Evolutionary conservation across 164 flowering plant species (phyloP).

Genomic region (Annona squamosa): DNA sequence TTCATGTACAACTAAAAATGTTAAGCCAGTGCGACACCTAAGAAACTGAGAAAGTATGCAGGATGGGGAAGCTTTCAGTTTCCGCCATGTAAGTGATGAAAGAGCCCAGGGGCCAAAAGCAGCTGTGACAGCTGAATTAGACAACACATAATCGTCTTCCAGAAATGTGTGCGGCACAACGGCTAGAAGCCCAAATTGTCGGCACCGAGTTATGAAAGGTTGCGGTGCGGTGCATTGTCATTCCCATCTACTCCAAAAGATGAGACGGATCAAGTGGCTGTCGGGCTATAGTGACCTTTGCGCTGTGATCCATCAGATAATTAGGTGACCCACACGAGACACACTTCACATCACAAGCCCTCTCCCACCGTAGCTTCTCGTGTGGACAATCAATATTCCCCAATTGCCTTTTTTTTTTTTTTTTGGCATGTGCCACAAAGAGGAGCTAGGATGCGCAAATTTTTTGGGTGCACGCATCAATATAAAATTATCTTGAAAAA

Average conservation of each 20-base stretch:
- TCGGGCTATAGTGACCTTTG: background rate
- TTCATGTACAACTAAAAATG: too few relatives aligned
- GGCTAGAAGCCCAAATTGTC: background rate
- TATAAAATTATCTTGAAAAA: too few relatives aligned
- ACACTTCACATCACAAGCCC: background rate
- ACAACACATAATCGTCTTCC: background rate
- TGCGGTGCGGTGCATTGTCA: background rate
- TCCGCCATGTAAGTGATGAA: too few relatives aligned
- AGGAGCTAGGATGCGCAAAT: too few relatives aligned
- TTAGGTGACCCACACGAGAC: background rate
- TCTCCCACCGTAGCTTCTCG: background rate
- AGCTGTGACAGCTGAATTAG: background rate
- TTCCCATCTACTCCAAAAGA: background rate
- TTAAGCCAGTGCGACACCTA: too few relatives aligned
- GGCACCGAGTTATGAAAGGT: background rate
- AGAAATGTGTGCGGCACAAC: background rate
- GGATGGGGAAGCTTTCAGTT: too few relatives aligned
- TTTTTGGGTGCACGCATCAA: too few relatives aligned
- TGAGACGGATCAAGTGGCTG: constrained; percentile 3
- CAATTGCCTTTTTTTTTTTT: too few relatives aligned
- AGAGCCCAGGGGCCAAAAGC: background rate
- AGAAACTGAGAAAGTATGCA: too few relatives aligned
- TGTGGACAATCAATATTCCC: background rate
- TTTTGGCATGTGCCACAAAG: too few relatives aligned
- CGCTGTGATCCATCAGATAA: background rate